Evolutionary conservation across 1,284 basidiomycete species (phyloP), one percentile per base, ranked within the genome.

Genomic region (Amylostereum areolatum): DNA sequence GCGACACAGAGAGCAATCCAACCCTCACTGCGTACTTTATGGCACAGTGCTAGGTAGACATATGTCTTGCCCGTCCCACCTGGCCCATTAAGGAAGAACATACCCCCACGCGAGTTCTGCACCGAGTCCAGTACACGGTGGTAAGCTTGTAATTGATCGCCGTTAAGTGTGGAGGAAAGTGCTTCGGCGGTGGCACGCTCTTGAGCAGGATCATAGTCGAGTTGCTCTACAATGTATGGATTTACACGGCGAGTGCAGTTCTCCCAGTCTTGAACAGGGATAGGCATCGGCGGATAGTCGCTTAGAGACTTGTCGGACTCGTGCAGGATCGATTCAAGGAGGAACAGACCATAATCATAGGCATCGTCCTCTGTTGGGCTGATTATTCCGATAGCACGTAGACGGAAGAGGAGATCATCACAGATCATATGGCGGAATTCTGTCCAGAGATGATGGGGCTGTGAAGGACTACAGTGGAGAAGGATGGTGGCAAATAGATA

Each of bases 61-160:
- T 67, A 79, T 0, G 74, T 80, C 52, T 80, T 81, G 2, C 75
- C 75, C 51, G 66, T 69, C 0, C 75, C 75, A 44, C 69, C 75
- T 28, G 67, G 59, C 40, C 75, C 73, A 50, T 75, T 57, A 8
- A 80, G 48, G 51, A 78, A 79, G 56, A 75, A 77, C 0, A 53
- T 28, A 12, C 57, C 45, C 0, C 69, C 68, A 3, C 32, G 1
- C 1, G 57, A 28, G 1, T 61, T 10, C 0, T 57, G 36, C n/a
- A 70, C 60, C 10, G 71, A 66, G 5, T 53, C 30, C 2, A 65
- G 46, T 29, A 77, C 63, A 1, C 37, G 4, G 37, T 71, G 50
- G 55, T 56, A 76, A 1, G 67, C 67, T 25, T 5, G 1, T 2
- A 35, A 48, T 49, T 77, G 74, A 6, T 71, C 66, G 1, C 28